A percentile compares a stretch with the other conserved stretches of the same genome.
Conservation (phyloP, 1,139 yeast species). For the Candida glucosophila region DNA sequence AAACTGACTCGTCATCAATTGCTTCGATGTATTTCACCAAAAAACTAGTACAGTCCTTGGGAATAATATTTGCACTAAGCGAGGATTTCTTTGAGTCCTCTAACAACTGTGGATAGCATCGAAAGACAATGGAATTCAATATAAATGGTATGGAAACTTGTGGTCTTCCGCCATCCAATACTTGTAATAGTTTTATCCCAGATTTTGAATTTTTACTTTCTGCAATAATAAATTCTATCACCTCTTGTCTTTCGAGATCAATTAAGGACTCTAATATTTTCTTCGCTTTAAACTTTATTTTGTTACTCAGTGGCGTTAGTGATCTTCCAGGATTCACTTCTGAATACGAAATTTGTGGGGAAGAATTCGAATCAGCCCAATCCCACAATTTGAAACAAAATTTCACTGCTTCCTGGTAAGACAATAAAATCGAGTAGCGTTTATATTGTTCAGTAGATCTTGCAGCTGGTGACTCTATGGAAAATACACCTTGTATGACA, state of each 20-base stretch:
- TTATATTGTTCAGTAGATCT: conserved; percentile 48
- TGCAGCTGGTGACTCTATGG: conserved; percentile 61
- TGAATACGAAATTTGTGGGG: not conserved
- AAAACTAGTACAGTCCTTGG: conserved; percentile 38
- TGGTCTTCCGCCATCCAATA: conserved; percentile 80
- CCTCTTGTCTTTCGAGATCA: conserved; percentile 64
- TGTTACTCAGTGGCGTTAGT: conserved; percentile 52
- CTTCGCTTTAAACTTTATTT: conserved; percentile 65
- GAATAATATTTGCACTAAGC: conserved; percentile 33
- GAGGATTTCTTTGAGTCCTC: conserved; percentile 31
- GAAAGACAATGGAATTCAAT: conserved; percentile 41
- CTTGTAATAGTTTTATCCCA: conserved; percentile 49
- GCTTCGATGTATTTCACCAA: conserved; percentile 52
- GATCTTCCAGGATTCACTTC: conserved; percentile 29
- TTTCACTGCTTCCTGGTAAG: conserved; percentile 54
- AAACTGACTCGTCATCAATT: conserved; percentile 66
- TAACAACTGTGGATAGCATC: conserved; percentile 23
- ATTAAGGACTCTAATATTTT: conserved; percentile 62
- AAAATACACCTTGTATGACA: conserved; percentile 82
- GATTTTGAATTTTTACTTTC: conserved; percentile 13
- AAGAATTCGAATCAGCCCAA: conserved; percentile 47
- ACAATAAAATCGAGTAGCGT: conserved; percentile 45
- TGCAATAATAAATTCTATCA: conserved; percentile 54
- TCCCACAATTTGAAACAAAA: conserved; percentile 60
- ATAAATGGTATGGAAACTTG: conserved; percentile 66